Conservation (phyloP, 2,329 filamentous ascomycete genomes). For the Pezicula carpinea region DNA sequence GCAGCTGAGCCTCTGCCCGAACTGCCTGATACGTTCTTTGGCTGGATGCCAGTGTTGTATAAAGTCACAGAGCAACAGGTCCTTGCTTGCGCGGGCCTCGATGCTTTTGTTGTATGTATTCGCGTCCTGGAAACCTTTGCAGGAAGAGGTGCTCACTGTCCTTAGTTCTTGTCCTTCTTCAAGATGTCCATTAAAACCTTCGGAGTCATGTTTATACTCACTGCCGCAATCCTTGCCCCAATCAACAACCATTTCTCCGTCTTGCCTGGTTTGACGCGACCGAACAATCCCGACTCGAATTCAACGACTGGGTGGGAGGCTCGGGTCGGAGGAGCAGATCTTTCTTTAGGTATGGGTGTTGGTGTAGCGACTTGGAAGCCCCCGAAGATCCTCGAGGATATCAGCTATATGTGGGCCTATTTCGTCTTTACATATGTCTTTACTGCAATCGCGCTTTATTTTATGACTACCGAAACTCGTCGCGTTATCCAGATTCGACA, state of each 20-base stretch:
- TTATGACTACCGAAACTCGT: constrained; percentile 77
- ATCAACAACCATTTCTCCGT: constrained; percentile 68
- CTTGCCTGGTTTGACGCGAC: constrained; percentile 14
- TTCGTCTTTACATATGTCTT: constrained; percentile 94
- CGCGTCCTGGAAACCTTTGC: neutral
- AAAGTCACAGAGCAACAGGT: constrained; percentile 85
- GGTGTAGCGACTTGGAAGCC: neutral
- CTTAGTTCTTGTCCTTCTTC: constrained; percentile 84
- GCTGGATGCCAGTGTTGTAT: constrained; percentile 88
- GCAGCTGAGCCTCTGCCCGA: constrained; percentile 60
- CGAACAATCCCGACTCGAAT: constrained; percentile 26
- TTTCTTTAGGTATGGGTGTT: neutral
- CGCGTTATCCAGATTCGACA: constrained; percentile 83
- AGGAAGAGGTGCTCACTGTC: constrained; percentile 11
- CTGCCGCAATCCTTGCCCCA: constrained; percentile 74
- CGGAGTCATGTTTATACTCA: constrained; percentile 73
- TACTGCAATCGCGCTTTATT: constrained; percentile 73
- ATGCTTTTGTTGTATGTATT: constrained; percentile 77
- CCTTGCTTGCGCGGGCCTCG: constrained; percentile 81
- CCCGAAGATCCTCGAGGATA: constrained; percentile 11
- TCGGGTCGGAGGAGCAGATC: constrained; percentile 28
- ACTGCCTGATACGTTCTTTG: constrained; percentile 79
- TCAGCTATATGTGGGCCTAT: constrained; percentile 80
- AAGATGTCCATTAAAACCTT: constrained; percentile 90
- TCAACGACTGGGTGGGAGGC: neutral